Percentiles rank a stretch among this genome's conserved stretches.
These are phyloP conservation scores for Mycosphaerelloides madeirae DNA, from an alignment of 2,329 filamentous ascomycete genomes.

Conservation along the genomic window DNA sequence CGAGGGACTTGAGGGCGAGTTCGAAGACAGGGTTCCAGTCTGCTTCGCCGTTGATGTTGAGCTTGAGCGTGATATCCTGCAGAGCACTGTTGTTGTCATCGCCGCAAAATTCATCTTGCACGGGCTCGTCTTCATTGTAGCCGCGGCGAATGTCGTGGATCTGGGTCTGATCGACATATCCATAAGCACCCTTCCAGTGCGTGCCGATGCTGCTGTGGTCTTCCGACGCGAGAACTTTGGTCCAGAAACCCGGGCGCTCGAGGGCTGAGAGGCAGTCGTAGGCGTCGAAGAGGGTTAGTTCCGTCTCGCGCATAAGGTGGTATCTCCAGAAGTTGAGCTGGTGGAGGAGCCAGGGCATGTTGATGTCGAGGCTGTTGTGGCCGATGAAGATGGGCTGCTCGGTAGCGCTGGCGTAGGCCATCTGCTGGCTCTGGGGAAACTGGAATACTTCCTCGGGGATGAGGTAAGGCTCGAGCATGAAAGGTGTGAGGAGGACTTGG, in stretches of 20 bases:
- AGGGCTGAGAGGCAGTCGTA: slow-evolving; percentile 34
- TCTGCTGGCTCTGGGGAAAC: slow-evolving; percentile 44
- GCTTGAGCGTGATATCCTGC: slow-evolving; percentile 28
- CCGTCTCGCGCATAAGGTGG: slow-evolving; percentile 41
- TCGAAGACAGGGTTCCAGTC: slow-evolving; percentile 41
- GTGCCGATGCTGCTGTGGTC: slow-evolving; percentile 30
- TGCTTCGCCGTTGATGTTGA: slow-evolving; percentile 18
- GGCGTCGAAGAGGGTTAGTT: slow-evolving; percentile 35
- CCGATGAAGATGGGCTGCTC: slow-evolving; percentile 41
- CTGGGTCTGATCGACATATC: slow-evolving; percentile 35
- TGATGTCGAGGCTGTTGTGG: slow-evolving; percentile 34
- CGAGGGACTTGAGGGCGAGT: slow-evolving; percentile 34
- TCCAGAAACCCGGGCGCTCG: slow-evolving; percentile 39
- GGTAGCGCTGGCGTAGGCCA: slow-evolving; percentile 36
- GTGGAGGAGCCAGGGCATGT: slow-evolving; percentile 46
- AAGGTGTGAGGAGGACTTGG: slow-evolving; percentile 31
- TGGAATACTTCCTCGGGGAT: slow-evolving; percentile 8
- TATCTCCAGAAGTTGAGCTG: slow-evolving; percentile 51
- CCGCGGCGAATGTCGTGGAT: slow-evolving; percentile 25
- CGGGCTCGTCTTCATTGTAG: slow-evolving; percentile 6
- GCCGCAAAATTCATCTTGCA: slow-evolving; percentile 32
- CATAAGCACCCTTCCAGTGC: slow-evolving; percentile 50
- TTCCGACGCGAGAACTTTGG: slow-evolving; percentile 13
- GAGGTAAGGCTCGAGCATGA: slow-evolving; percentile 16
- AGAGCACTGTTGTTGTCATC: slow-evolving; percentile 27